These are phyloP conservation scores for Casuarina equisetifolia DNA, from an alignment of 306 rosid species.

Conservation along the genomic window DNA sequence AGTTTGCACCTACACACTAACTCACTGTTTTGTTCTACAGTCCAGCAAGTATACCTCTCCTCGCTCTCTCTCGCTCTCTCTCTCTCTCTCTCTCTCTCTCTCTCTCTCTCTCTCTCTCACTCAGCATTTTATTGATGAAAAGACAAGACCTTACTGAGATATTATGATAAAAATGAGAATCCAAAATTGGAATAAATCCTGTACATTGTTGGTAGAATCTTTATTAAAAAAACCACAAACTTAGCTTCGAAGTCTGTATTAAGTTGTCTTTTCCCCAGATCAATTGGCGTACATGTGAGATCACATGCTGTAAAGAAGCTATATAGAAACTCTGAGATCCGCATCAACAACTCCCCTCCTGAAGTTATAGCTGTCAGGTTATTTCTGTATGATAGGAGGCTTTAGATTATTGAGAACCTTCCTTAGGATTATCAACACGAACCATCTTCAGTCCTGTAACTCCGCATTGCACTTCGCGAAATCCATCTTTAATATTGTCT, in stretches of 20 bases:
- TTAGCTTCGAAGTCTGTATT: constrained; percentile 22
- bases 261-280: constrained; percentile 31
- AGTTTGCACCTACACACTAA: too few relatives aligned
- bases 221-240: constrained; percentile 18
- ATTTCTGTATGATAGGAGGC: background rate
- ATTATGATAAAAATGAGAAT: constrained; percentile 8
- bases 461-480: constrained; percentile 9
- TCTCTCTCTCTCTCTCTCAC: background rate
- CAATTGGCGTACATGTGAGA: constrained; percentile 45
- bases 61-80: constrained; percentile 15
- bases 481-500: background rate
- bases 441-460: background rate
- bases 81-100: constrained; percentile 11
- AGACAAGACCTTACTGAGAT: constrained; percentile 5
- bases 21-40: too few relatives aligned
- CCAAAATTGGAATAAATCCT: constrained; percentile 17
- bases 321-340: constrained; percentile 26
- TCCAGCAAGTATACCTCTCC: too few relatives aligned
- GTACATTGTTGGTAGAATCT: constrained; percentile 32
- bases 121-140: background rate
- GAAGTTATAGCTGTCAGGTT: constrained; percentile 15
- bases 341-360: constrained; percentile 28
- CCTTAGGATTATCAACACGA: background rate
- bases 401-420: background rate
- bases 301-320: constrained; percentile 41